Evolutionary conservation across 2,329 filamentous ascomycete genomes (phyloP), one percentile per base, ranked within the genome.

Genomic region (Alternaria incomplexa): DNA sequence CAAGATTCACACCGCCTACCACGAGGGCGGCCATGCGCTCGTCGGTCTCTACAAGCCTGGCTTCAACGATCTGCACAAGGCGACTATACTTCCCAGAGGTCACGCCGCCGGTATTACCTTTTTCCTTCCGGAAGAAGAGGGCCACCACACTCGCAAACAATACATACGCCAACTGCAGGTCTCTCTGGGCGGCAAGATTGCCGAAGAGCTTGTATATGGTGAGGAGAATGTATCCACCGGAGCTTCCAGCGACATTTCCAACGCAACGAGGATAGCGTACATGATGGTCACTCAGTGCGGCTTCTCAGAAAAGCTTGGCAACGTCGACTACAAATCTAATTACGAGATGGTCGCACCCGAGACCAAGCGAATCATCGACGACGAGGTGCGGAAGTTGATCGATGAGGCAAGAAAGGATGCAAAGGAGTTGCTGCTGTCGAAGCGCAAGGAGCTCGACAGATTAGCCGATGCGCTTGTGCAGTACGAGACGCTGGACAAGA

Each of bases 11-110:
- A 97, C 94, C n/a, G 93, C 93, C 1, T 97, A 97, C 75, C 93
- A 97, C 76, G 96, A 99, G 82, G 96, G 95, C 59, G 96, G 96
- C 3, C 96, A 99, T 80, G 93, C 96, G 9, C 87, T 99, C 15
- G 93, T 97, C 62, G 91, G 91, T 59, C 89, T 97, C 74, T 93
- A 95, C 71, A 92, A 90, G 12, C 89, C 91, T 64, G 88, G 88
- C 40, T 88, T 91, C 56, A 90, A 87, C 66, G 91, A 91, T 30
- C 86, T 99, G 2, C 97, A 99, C 86, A 99, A 99, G 83, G 94
- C 97, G 53, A 99, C 96, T 1, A 96, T 99, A 72, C 91, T 99
- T 73, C 94, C 96, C 56, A 91, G 96, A 73, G 96, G 96, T 11
- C 89, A 90, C 73, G 88, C 92, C 23, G 86, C 98, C 8, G 96